Evolutionary conservation across 2,329 filamentous ascomycete species (phyloP).

Genomic region (Nannizzia gypsea): DNA sequence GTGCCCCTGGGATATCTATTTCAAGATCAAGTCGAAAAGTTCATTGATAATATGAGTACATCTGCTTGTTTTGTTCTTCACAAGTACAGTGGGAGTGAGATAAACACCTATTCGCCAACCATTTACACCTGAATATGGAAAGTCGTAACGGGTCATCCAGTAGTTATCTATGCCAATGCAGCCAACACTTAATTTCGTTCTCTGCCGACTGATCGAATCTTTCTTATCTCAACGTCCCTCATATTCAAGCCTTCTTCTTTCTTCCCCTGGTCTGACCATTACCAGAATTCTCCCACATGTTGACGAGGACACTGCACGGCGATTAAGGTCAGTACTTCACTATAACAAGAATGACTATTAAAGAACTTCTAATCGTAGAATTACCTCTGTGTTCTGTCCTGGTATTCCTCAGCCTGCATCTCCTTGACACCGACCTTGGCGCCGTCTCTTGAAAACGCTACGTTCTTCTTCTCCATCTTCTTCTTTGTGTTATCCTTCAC

Average conservation of each 20-base stretch:
- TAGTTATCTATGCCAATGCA: not conserved
- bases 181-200: not conserved
- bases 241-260: not conserved
- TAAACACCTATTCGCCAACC: not conserved
- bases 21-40: not conserved
- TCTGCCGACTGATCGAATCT: not conserved
- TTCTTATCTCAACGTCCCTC: not conserved
- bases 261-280: not conserved
- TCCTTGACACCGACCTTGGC: slow-evolving; percentile 51
- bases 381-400: slow-evolving; percentile 48
- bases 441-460: slow-evolving; percentile 49
- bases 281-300: slow-evolving; percentile 33
- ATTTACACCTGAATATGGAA: not conserved
- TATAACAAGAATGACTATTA: not conserved
- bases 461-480: slow-evolving; percentile 54
- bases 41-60: not conserved
- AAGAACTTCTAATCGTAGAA: slow-evolving; percentile 7
- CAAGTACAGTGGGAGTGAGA: not conserved
- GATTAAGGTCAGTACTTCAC: not conserved
- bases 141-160: not conserved
- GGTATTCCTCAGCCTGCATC: slow-evolving; percentile 45
- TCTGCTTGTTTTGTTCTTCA: not conserved
- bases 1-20: too few relatives aligned
- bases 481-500: slow-evolving; percentile 46
- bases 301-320: slow-evolving; percentile 33